phyloP scores from a whole-genome alignment of 1,139 yeast genomes.

The Nakaseomyces delphensis region DNA sequence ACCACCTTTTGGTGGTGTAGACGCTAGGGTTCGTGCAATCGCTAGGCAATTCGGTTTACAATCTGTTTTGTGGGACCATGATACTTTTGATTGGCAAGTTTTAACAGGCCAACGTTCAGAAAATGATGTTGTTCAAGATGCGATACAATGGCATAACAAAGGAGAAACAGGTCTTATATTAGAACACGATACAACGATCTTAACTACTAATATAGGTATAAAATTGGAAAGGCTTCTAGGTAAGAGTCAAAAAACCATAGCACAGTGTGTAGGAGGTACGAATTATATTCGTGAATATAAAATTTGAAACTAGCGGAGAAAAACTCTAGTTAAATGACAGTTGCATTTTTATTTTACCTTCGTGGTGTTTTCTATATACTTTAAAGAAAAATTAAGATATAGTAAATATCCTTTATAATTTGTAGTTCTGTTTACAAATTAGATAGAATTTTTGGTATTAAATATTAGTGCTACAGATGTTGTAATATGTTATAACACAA shows the following conservation, averaged over 20 bases:
- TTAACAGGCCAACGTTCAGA: slow-evolving; percentile 38
- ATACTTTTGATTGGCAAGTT: slow-evolving; percentile 85
- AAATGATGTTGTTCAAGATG: slow-evolving; percentile 46
- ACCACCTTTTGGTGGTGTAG: slow-evolving; percentile 95
- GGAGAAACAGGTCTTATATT: slow-evolving; percentile 56
- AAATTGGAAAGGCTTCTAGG: slow-evolving; percentile 48
- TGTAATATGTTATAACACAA: no score
- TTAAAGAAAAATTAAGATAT: no score
- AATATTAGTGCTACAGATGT: no score
- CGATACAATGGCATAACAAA: slow-evolving; percentile 41
- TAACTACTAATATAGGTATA: slow-evolving; percentile 63
- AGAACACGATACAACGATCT: slow-evolving; percentile 70
- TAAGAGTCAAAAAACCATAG: slow-evolving; percentile 60
- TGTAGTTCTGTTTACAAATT: no score
- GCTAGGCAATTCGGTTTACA: slow-evolving; percentile 81
- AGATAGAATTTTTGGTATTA: no score
- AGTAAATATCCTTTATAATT: no score
- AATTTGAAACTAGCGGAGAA: no score
- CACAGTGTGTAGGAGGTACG: slow-evolving; percentile 68
- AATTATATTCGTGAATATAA: slow-evolving; percentile 31
- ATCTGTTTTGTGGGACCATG: slow-evolving; percentile 85
- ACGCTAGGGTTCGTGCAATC: slow-evolving; percentile 72
- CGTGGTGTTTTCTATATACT: no score
- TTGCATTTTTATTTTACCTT: no score
- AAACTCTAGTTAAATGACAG: no score